These are phyloP conservation scores for Skeletonema tropicum DNA, from an alignment of 108 stramenopile genomes.

Conservation along the genomic window DNA sequence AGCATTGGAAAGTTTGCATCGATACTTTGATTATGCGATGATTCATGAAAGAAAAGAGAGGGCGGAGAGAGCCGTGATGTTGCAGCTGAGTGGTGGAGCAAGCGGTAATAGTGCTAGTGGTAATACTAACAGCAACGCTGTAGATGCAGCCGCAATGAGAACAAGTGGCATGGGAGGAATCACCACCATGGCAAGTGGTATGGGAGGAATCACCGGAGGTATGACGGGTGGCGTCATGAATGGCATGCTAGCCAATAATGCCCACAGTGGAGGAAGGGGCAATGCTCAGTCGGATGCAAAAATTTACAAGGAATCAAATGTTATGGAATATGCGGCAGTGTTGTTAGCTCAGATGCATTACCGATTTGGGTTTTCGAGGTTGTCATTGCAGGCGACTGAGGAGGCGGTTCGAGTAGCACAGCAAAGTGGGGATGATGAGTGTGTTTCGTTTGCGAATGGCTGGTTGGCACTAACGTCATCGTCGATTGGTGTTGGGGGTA, in stretches of 20 bases:
- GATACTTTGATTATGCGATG: slow-evolving; percentile 93
- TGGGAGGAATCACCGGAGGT: slow-evolving; percentile 24
- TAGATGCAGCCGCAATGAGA: background rate
- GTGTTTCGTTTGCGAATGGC: slow-evolving; percentile 81
- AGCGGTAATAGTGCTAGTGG: slow-evolving; percentile 17
- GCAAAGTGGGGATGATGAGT: slow-evolving; percentile 84
- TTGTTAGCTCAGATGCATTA: slow-evolving; percentile 75
- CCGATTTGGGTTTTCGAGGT: slow-evolving; percentile 71
- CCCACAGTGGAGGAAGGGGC: slow-evolving; percentile 6
- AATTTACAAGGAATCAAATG: slow-evolving; percentile 45
- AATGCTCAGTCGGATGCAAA: background rate
- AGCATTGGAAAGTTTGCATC: slow-evolving; percentile 89
- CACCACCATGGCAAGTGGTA: slow-evolving; percentile 11
- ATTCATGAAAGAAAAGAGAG: slow-evolving; percentile 62
- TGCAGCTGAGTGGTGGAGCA: slow-evolving; percentile 14
- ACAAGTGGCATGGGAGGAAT: slow-evolving; percentile 20
- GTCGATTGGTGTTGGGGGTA: slow-evolving; percentile 1
- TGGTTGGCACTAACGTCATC: slow-evolving; percentile 59
- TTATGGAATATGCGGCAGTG: slow-evolving; percentile 86
- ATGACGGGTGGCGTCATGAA: background rate
- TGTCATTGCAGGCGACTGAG: slow-evolving; percentile 82
- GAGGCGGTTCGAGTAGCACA: slow-evolving; percentile 95
- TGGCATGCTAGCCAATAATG: slow-evolving; percentile 1
- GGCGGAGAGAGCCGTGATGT: slow-evolving; percentile 31
- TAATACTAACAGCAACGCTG: background rate